Base-by-base conservation (phyloP, 495 filamentous ascomycete genomes). In the Penicillium coffeae region DNA sequence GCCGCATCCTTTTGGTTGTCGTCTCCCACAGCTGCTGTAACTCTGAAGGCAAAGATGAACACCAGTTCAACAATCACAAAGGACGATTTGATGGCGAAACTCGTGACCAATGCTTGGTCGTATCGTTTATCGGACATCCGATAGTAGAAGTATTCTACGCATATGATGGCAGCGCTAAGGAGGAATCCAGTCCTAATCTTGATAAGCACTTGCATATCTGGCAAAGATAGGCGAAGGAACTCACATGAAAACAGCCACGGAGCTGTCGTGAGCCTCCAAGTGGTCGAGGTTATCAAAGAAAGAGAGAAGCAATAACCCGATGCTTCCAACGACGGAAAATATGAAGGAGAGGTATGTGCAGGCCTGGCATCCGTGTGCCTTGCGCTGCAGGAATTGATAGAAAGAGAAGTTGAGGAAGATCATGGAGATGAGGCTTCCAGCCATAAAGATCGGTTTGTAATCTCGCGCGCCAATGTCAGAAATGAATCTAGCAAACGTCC, bases 11-110 rank as follows among this genome's bases (percentile, higher is more conserved):
- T 55, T 15, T 54, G 33, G 2, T n/a, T n/a, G n/a, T 42, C 35
- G 16, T 51, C 43, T 19, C 49, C 47, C 15, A 32, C 41, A 2
- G 37, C 38, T 7, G 52, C 55, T 1, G 47, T 54, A 3, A 58
- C 37, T 3, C 55, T 47, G 16, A 58, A 58, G 21, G 53, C 51
- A 15, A 58, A 44, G 15, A 58, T 54, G 34, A 58, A 53, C 7
- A 40, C 43, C 14, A 58, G 47, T 38, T 58, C 55, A 8, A 50
- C 40, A 44, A 58, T 53, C 33, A 58, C 52, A 39, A 58, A 58
- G 4, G 55, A 54, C 3, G 50, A 8, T 33, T 58, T 58, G 55
- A 58, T 58, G 2, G 45, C 25, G 14, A 58, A 55, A n/a, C 55
- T 58, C 4, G 55, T 46, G 12, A 55, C 43, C 0, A 58, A 44